Evolutionary conservation across 331 rosid genomes (phyloP).

Genomic region (Acacia concinna): DNA sequence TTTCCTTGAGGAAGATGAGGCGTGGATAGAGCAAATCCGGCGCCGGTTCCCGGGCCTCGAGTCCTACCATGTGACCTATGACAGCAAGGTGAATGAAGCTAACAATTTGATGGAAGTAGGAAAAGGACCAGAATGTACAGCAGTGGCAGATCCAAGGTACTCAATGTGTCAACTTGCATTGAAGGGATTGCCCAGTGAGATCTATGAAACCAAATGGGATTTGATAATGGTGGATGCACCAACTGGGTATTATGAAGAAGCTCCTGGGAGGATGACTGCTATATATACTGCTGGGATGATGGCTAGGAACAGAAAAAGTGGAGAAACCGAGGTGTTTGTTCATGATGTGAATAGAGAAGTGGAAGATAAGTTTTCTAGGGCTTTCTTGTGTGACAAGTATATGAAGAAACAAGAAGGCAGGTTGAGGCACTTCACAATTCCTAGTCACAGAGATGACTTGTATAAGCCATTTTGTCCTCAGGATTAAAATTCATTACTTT

Average conservation of each 20-base stretch:
- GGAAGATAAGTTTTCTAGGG: conserved; percentile 54
- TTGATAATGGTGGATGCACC: conserved; percentile 76
- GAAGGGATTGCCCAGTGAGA: conserved; percentile 50
- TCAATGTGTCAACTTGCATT: conserved; percentile 51
- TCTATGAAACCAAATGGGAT: conserved; percentile 55
- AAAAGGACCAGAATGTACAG: conserved; percentile 50
- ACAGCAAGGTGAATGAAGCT: conserved; percentile 51
- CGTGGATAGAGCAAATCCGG: conserved; percentile 58
- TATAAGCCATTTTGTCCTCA: conserved; percentile 56
- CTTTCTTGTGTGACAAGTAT: conserved; percentile 48
- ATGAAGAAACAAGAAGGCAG: conserved; percentile 56
- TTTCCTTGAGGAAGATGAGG: conserved; percentile 59
- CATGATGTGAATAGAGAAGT: conserved; percentile 64
- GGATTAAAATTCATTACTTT: background rate
- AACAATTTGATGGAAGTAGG: conserved; percentile 57
- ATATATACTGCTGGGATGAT: conserved; percentile 67
- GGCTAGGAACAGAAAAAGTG: conserved; percentile 53
- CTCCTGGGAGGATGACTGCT: conserved; percentile 68
- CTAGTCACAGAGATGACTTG: conserved; percentile 40
- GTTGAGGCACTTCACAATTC: conserved; percentile 57
- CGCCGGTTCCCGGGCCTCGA: conserved; percentile 42
- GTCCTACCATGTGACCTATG: conserved; percentile 42
- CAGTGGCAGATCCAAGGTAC: conserved; percentile 44
- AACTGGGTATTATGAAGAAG: conserved; percentile 56
- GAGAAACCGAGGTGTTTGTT: conserved; percentile 53